phyloP scores from a whole-genome alignment of 2,329 filamentous ascomycete species.

The Aspergillus sp. region DNA sequence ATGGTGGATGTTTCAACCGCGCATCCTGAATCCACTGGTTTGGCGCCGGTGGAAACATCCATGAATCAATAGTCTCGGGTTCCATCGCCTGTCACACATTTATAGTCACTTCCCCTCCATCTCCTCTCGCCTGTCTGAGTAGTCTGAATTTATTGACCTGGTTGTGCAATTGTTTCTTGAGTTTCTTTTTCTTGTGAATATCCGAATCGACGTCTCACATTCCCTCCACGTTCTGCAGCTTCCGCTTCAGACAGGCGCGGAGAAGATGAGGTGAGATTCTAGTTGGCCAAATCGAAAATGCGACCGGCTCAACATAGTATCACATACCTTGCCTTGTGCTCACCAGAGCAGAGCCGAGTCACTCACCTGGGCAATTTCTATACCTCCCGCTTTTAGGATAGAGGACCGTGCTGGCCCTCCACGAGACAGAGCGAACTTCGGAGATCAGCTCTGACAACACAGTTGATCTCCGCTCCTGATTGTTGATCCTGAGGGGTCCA shows the following conservation, averaged over 20 bases:
- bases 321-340: not conserved
- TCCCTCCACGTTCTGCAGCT: conserved; percentile 12
- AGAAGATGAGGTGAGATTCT: conserved; percentile 9
- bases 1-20: conserved; percentile 1
- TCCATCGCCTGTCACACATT: conserved; percentile 21
- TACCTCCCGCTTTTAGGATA: not conserved
- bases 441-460: not conserved
- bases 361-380: not conserved
- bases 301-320: not conserved
- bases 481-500: conserved; percentile 3
- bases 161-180: not conserved
- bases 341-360: not conserved
- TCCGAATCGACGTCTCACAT: conserved; percentile 23
- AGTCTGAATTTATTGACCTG: not conserved
- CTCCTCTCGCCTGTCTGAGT: conserved; percentile 1
- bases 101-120: conserved; percentile 10
- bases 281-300: not conserved
- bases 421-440: not conserved
- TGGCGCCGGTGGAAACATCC: conserved; percentile 25
- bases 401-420: conserved; percentile 1
- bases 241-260: not conserved
- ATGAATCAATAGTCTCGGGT: conserved; percentile 17
- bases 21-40: conserved; percentile 15
- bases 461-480: conserved; percentile 6
- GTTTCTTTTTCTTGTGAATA: conserved; percentile 13